Base-by-base conservation (phyloP, 2,329 filamentous ascomycete genomes). In the Botrytis cinerea region DNA sequence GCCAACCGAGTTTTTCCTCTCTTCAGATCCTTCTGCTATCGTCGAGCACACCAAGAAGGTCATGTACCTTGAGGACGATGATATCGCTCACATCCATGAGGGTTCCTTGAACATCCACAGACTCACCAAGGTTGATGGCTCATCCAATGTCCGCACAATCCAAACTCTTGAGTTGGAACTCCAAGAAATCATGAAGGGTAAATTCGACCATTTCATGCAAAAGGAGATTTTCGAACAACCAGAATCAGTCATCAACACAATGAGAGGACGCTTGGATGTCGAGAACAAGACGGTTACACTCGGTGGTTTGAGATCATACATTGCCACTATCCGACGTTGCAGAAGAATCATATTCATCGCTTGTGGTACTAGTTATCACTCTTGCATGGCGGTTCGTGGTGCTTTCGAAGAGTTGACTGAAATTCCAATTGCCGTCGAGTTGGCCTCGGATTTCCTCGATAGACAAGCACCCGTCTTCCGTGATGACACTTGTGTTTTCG, bases 161-260 rank as follows among this genome's bases (percentile, higher is more conserved):
- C 96, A 99, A 89, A 99, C 96, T 73, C 90, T 99, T 73, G 96
- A 99, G 88, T 93, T 99, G 69, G 94, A 99, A 88, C 92, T 99
- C 77, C 96, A 99, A 87, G 95, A 99, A 87, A 99, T 99, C 85
- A 99, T 99, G 96, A 99, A 99, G 92, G 96, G 96, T 84, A 97
- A 96, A 83, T 99, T 98, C 85, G 96, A 99, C 84, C 96, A 99
- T 87, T 99, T 98, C 88, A 99, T 99, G 96, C 96, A 99, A 84
- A 99, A 99, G 90, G 96, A 99, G 84, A 99, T 99, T 81, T 99
- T 99, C 84, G 96, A 99, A 88, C 96, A 99, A 87, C 96, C 96
- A 81, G 96, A 99, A 86, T 99, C 96, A 22, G 94, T 99, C 75
- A 91, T 99, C 87, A 99, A 99, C 89, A 98, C 96, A 78, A 99